Conservation (phyloP, 352 stramenopile genomes). For the Pythium myriotylum region DNA sequence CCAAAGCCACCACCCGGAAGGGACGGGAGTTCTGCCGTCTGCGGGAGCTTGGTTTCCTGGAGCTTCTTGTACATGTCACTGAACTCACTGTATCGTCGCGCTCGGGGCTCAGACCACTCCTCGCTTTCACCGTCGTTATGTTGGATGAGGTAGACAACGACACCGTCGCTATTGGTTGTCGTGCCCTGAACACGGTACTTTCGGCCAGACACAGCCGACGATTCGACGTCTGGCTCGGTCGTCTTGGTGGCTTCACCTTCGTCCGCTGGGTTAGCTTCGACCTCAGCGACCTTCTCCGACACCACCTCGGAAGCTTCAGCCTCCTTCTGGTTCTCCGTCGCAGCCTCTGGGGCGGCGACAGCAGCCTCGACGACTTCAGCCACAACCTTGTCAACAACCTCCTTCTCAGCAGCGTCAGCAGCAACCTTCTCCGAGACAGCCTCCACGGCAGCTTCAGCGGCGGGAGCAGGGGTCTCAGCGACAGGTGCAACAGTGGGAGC, state of each 20-base stretch:
- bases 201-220: neutral
- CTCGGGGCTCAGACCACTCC: constrained; percentile 35
- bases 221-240: constrained; percentile 22
- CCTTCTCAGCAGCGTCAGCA: constrained; percentile 2
- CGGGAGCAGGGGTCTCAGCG: neutral
- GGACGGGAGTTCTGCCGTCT: constrained; percentile 36
- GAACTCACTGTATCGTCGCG: constrained; percentile 59
- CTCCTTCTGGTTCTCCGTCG: neutral
- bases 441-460: neutral
- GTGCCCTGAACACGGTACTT: constrained; percentile 49
- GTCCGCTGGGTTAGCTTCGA: constrained; percentile 10
- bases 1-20: constrained; percentile 41
- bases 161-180: constrained; percentile 41
- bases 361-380: constrained; percentile 6
- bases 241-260: constrained; percentile 15
- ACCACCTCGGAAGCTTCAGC: neutral
- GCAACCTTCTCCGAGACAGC: neutral
- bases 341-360: neutral
- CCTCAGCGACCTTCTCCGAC: neutral
- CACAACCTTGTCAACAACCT: constrained; percentile 13
- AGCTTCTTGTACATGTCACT: constrained; percentile 52
- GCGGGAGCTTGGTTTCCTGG: constrained; percentile 34
- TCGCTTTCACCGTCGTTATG: constrained; percentile 27
- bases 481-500: constrained; percentile 12
- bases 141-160: constrained; percentile 66